A percentile compares a stretch with the other conserved stretches of the same genome.
These are phyloP conservation scores for Ophiostoma ulmi DNA, from an alignment of 2,329 filamentous ascomycete genomes.

Conservation along the genomic window DNA sequence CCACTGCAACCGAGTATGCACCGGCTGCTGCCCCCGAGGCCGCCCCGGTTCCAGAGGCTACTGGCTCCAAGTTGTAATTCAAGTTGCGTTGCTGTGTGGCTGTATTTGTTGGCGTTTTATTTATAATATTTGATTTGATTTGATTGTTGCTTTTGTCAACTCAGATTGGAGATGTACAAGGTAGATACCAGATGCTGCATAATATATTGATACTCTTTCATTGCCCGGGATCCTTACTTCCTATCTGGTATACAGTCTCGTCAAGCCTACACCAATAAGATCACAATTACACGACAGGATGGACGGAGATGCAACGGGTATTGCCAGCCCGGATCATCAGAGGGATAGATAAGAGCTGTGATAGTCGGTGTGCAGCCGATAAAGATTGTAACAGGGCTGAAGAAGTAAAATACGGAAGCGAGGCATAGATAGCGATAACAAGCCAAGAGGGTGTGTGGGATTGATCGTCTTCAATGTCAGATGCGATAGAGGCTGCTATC, in stretches of 20 bases:
- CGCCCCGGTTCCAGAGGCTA: background rate
- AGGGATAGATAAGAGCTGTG: background rate
- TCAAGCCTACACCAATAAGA: background rate
- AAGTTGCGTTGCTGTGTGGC: background rate
- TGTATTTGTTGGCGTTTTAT: background rate
- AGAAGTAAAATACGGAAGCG: background rate
- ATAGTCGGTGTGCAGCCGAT: background rate
- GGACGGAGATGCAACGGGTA: background rate
- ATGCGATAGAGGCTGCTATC: background rate
- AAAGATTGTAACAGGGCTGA: background rate
- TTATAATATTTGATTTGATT: background rate
- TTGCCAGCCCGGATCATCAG: background rate
- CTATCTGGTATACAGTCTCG: background rate
- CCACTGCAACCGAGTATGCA: background rate
- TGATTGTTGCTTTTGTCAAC: background rate
- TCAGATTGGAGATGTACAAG: background rate
- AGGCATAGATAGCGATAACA: background rate
- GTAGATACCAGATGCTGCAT: background rate
- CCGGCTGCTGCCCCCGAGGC: slow-evolving; percentile 10
- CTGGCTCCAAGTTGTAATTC: slow-evolving; percentile 19
- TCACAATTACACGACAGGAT: background rate
- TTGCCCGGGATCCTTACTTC: background rate
- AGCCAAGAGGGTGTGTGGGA: background rate
- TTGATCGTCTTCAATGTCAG: background rate
- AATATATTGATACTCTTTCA: background rate